phyloP scores from a whole-genome alignment of 202 grass and related monocot genomes.

The Digitaria exilis region DNA sequence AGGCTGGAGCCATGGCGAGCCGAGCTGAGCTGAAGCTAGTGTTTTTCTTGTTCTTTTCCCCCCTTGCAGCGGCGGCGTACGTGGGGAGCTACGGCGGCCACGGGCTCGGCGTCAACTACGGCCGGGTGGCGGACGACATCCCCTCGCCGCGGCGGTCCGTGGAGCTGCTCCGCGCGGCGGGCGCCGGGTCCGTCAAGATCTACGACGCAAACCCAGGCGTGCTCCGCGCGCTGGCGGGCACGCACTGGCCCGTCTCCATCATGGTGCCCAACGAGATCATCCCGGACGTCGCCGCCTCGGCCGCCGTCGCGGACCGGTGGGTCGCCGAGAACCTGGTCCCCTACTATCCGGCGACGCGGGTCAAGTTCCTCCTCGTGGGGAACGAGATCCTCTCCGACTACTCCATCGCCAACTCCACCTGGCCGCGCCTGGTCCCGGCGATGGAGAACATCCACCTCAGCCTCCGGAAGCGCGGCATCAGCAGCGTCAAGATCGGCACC shows the following conservation, averaged over 20 bases:
- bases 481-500: slow-evolving; percentile 80
- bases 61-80: slow-evolving; percentile 19
- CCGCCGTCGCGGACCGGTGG: slow-evolving; percentile 64
- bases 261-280: slow-evolving; percentile 95
- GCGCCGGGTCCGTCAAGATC: slow-evolving; percentile 84
- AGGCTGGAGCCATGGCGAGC: neutral
- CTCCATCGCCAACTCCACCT: slow-evolving; percentile 55
- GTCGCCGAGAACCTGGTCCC: slow-evolving; percentile 62
- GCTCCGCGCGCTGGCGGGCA: slow-evolving; percentile 64
- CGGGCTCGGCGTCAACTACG: slow-evolving; percentile 89
- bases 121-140: slow-evolving; percentile 78
- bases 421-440: slow-evolving; percentile 71
- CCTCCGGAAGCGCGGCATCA: slow-evolving; percentile 44
- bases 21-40: neutral
- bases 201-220: slow-evolving; percentile 82
- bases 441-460: slow-evolving; percentile 74
- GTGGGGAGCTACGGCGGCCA: slow-evolving; percentile 5
- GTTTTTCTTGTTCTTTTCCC: neutral
- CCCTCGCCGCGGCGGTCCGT: slow-evolving; percentile 57
- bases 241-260: slow-evolving; percentile 67
- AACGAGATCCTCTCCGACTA: slow-evolving; percentile 90
- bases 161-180: slow-evolving; percentile 50
- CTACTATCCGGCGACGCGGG: slow-evolving; percentile 47
- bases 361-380: slow-evolving; percentile 88
- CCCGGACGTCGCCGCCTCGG: slow-evolving; percentile 51